Evolutionary conservation across 768 basidiomycete genomes (phyloP).

Genomic region (Suillus decipiens): DNA sequence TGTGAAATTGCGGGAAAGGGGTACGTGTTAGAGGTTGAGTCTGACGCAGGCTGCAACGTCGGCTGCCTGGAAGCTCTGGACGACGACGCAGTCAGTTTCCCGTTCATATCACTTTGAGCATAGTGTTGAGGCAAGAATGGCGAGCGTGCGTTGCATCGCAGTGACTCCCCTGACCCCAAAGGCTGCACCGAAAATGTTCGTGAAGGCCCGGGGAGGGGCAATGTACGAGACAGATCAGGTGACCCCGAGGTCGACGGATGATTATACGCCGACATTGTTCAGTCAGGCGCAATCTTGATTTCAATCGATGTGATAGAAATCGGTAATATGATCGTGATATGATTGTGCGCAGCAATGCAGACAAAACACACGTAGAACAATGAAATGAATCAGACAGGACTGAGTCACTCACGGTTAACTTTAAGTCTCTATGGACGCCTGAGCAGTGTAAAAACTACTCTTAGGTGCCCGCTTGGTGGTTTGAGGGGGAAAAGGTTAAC

Average conservation of each 20-base stretch:
- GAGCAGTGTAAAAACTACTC: constrained; percentile 26
- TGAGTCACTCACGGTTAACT: constrained; percentile 31
- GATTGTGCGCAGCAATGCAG: constrained; percentile 24
- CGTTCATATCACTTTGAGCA: constrained; percentile 36
- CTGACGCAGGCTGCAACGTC: constrained; percentile 47
- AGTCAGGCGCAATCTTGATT: constrained; percentile 23
- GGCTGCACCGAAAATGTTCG: constrained; percentile 33
- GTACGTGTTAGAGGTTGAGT: constrained; percentile 25
- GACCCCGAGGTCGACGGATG: constrained; percentile 27
- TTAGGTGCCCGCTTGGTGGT: constrained; percentile 19
- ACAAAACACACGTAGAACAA: constrained; percentile 33
- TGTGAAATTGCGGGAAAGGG: constrained; percentile 51
- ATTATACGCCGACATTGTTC: constrained; percentile 17
- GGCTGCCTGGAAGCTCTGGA: constrained; percentile 57
- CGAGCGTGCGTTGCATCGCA: constrained; percentile 24
- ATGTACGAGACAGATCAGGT: constrained; percentile 36
- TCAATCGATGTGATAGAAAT: constrained; percentile 33
- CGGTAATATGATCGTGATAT: constrained; percentile 14
- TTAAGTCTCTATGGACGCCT: constrained; percentile 20
- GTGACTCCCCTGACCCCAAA: constrained; percentile 21
- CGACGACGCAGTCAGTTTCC: constrained; percentile 46
- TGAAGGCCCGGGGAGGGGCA: constrained; percentile 23
- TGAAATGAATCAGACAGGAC: constrained; percentile 27
- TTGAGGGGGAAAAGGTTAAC: constrained; percentile 18
- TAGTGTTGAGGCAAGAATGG: constrained; percentile 24